phyloP scores from a whole-genome alignment of 495 filamentous ascomycete genomes.

The Tuber microsphaerosporum region DNA sequence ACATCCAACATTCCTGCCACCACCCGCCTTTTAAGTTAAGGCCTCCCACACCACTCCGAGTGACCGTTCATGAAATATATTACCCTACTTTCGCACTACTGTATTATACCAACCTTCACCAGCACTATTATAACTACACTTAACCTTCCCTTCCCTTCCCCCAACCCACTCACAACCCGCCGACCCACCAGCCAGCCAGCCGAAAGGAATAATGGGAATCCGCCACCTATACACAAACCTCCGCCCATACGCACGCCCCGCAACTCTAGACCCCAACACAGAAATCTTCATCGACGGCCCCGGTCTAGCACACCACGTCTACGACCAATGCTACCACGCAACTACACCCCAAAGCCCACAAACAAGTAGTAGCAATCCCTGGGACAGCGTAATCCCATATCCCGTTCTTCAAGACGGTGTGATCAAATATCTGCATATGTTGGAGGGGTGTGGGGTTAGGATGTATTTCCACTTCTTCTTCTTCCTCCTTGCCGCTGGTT shows the following conservation, averaged over 20 bases:
- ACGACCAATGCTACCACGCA: slow-evolving; percentile 49
- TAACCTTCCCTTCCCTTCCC: neutral
- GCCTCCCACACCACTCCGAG: neutral
- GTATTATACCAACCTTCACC: neutral
- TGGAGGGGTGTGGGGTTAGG: slow-evolving; percentile 49
- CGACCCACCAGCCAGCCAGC: neutral
- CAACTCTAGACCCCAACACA: slow-evolving; percentile 44
- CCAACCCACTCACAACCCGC: neutral
- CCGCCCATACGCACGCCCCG: slow-evolving; percentile 51
- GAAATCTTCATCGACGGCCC: slow-evolving; percentile 67
- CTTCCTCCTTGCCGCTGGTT: too few relatives aligned
- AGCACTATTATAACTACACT: neutral
- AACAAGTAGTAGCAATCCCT: slow-evolving; percentile 40
- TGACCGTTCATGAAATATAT: neutral
- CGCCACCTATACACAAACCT: slow-evolving; percentile 55
- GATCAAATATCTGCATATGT: slow-evolving; percentile 54
- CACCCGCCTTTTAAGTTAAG: neutral
- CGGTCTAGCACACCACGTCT: slow-evolving; percentile 64
- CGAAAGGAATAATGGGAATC: slow-evolving; percentile 60
- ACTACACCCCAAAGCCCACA: slow-evolving; percentile 13
- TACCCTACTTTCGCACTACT: neutral
- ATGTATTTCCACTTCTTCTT: too few relatives aligned
- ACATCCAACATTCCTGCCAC: neutral
- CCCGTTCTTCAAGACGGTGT: slow-evolving; percentile 52
- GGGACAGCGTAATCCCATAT: slow-evolving; percentile 57